These are phyloP conservation scores for Paecilomyces fulvus DNA, from an alignment of 2,329 filamentous ascomycete species.

Conservation along the genomic window DNA sequence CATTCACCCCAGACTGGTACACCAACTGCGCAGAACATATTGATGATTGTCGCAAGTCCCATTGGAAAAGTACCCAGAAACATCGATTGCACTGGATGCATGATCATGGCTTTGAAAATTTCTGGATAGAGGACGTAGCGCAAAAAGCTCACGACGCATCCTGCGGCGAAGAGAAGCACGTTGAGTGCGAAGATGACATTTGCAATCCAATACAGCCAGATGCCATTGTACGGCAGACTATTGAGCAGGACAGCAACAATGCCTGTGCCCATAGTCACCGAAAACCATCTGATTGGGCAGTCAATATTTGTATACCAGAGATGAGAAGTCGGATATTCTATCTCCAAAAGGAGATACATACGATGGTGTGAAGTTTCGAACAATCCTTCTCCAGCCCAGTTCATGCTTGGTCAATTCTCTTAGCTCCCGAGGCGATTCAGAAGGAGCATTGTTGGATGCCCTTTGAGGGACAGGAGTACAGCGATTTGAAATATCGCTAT, in stretches of 20 bases:
- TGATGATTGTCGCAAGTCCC: conserved; percentile 60
- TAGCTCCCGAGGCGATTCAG: not conserved
- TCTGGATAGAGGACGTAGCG: conserved; percentile 59
- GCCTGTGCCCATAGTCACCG: conserved; percentile 35
- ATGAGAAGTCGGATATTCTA: not conserved
- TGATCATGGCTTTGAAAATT: conserved; percentile 59
- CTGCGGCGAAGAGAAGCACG: conserved; percentile 24
- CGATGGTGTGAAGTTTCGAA: conserved; percentile 38
- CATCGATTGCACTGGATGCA: conserved; percentile 57
- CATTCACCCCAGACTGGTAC: conserved; percentile 52
- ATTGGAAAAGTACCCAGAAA: conserved; percentile 63
- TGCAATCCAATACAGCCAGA: conserved; percentile 33
- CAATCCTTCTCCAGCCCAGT: conserved; percentile 26
- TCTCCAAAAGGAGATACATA: conserved; percentile 11
- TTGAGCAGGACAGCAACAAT: conserved; percentile 33
- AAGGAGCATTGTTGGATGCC: not conserved
- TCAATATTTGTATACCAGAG: not conserved
- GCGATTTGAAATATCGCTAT: not conserved
- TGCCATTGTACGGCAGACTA: conserved; percentile 29
- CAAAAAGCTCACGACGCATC: conserved; percentile 43
- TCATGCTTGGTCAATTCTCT: conserved; percentile 18
- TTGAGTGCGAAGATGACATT: conserved; percentile 29
- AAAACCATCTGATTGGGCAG: conserved; percentile 28
- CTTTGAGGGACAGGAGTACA: not conserved
- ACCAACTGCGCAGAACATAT: conserved; percentile 55